Base-by-base conservation (phyloP, 1,139 yeast genomes). In the Suhomyces kunorum region DNA sequence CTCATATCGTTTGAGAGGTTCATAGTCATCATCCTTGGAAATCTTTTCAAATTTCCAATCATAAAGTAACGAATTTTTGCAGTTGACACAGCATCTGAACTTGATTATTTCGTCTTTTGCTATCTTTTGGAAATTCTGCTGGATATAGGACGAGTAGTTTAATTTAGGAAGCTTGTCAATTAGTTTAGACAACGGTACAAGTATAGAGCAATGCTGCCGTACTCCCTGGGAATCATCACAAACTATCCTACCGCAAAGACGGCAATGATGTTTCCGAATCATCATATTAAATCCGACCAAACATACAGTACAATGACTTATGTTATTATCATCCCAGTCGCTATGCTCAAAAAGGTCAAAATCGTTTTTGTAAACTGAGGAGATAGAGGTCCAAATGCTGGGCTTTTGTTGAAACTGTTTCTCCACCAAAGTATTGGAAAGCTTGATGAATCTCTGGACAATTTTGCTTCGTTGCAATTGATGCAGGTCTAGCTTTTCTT, bases 221-320 rank as follows among this genome's bases (percentile, higher is more conserved):
- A 58, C 58, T 2, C 64, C 63, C 27, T 49, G 53, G 0, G 74
- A 55, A 52, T 83, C 84, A 28, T 86, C 95, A 64, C 98, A 90
- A 0, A 88, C 89, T 1, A 86, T 77, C 23, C 63, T 58, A 0
- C 98, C 98, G 65, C 98, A 92, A 24, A 87, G 60, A 24, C 96
- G 68, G 58, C 96, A 88, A 57, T 88, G 97, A 56, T 92, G 98
- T 51, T 87, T 88, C 42, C 96, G 69, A 15, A 79, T 57, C 5
- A 83, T 58, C 34, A 85, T 64, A 20, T 72, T 72, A 58, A 88
- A 92, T 26, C 58, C 54, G 9, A 71, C 66, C 16, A 67, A 59
- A 53, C 98, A 92, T 5, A 87, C 67, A 4, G 78, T 70, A 57
- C 98, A 92, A 44, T 70, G 65, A 0, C 66, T 52, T 0, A 75